A percentile compares a stretch with the other conserved stretches of the same genome.
Conservation (phyloP, 139 green algal species). For the Chlorella sp. region DNA sequence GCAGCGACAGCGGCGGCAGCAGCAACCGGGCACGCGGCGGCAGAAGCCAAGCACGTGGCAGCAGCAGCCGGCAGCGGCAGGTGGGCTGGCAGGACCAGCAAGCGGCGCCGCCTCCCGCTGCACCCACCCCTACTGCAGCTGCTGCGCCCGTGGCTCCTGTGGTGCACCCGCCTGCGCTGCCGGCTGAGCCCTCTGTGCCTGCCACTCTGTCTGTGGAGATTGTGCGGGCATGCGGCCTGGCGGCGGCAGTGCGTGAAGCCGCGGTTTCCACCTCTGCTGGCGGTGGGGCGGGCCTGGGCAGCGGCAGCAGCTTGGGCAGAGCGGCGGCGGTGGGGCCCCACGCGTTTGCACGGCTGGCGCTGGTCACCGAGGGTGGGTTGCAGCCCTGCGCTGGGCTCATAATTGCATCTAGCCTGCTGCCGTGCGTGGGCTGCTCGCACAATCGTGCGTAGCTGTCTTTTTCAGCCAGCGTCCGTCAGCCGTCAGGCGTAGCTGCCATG, state of each 20-base stretch:
- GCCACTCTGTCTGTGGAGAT: conserved; percentile 19
- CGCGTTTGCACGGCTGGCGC: conserved; percentile 16
- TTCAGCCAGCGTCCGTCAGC: background rate
- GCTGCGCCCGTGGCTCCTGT: background rate
- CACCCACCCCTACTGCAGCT: background rate
- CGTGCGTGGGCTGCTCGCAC: background rate
- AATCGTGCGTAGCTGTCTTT: background rate
- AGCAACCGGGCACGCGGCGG: background rate
- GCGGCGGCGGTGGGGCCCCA: conserved; percentile 8
- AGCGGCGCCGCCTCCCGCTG: too few relatives aligned
- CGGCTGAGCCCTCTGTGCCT: background rate
- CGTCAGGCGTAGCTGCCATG: too few relatives aligned
- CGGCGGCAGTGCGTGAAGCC: background rate
- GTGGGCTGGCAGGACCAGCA: too few relatives aligned
- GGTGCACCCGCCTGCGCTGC: background rate
- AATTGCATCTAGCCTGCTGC: background rate
- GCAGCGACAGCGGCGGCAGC: background rate
- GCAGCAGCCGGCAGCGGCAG: background rate
- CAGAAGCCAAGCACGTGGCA: background rate
- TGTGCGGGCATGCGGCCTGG: conserved; percentile 20
- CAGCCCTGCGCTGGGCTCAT: background rate
- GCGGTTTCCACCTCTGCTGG: background rate
- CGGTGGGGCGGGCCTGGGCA: background rate
- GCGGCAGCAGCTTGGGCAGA: background rate
- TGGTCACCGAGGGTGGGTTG: background rate